Evolutionary conservation across 2,329 filamentous ascomycete genomes (phyloP).

Genomic region (Xylariales sp.): DNA sequence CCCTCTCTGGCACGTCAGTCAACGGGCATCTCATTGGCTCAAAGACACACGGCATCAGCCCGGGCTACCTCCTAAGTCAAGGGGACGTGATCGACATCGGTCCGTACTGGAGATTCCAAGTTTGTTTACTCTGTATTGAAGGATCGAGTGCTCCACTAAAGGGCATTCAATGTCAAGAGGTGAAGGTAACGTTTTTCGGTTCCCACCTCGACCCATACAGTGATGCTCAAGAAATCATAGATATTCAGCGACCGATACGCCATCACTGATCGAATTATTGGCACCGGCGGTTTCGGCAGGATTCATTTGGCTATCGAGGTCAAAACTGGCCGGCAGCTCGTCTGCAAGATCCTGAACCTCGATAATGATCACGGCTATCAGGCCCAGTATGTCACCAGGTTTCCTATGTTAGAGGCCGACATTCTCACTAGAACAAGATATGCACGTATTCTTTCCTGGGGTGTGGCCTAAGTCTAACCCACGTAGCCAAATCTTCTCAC

Average conservation of each 20-base stretch:
- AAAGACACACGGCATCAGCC: slow-evolving; percentile 27
- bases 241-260: slow-evolving; percentile 42
- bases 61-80: slow-evolving; percentile 43
- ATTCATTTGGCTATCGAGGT: slow-evolving; percentile 52
- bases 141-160: slow-evolving; percentile 14
- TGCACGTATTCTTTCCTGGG: too few species aligned
- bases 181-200: slow-evolving; percentile 30
- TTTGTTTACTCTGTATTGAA: slow-evolving; percentile 22
- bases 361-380: slow-evolving; percentile 25
- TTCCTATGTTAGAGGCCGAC: slow-evolving; percentile 42
- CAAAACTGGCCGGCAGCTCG: slow-evolving; percentile 53
- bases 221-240: too few species aligned
- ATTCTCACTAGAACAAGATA: slow-evolving; percentile 33
- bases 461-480: too few species aligned
- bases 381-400: slow-evolving; percentile 22
- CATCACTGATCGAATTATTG: slow-evolving; percentile 46
- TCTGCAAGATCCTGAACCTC: slow-evolving; percentile 63
- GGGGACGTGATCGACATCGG: slow-evolving; percentile 43
- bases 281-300: slow-evolving; percentile 46
- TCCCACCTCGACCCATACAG: too few species aligned
- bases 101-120: slow-evolving; percentile 31
- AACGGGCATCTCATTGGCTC: slow-evolving; percentile 41
- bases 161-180: slow-evolving; percentile 28
- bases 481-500: slow-evolving; percentile 50
- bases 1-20: slow-evolving; percentile 49